These are phyloP conservation scores for Perkinsus marinus DNA, from an alignment of 169 alveolate species.

Conservation along the genomic window DNA sequence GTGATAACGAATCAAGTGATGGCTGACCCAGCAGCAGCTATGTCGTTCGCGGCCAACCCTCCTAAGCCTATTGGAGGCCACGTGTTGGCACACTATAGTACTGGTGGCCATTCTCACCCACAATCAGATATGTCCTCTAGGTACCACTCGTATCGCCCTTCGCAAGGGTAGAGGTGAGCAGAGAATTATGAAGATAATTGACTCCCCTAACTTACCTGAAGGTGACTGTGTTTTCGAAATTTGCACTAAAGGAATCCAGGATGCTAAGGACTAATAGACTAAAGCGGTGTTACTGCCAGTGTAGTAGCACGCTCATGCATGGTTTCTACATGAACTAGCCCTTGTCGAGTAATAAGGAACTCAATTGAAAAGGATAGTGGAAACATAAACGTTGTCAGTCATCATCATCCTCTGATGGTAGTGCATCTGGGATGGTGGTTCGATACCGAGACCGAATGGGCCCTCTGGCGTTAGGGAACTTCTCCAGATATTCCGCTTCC, in stretches of 20 bases:
- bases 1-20: slow-evolving; percentile 86
- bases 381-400: not conserved
- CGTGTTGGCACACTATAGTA: slow-evolving; percentile 96
- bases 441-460: not conserved
- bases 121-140: not conserved
- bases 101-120: slow-evolving; percentile 14
- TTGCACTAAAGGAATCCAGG: slow-evolving; percentile 79
- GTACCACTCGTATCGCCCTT: not conserved
- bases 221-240: slow-evolving; percentile 88
- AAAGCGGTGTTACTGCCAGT: slow-evolving; percentile 12
- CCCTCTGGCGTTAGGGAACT: not conserved
- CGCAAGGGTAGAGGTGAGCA: slow-evolving; percentile 86
- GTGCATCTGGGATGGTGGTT: not conserved
- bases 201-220: slow-evolving; percentile 96
- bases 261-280: slow-evolving; percentile 33
- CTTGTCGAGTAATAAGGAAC: not conserved
- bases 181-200: slow-evolving; percentile 87
- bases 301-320: not conserved
- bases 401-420: not conserved
- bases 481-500: not conserved
- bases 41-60: slow-evolving; percentile 22
- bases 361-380: not conserved
- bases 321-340: not conserved
- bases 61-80: slow-evolving; percentile 92
- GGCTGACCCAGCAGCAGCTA: slow-evolving; percentile 49